Percentiles rank a stretch among this genome's conserved stretches.
phyloP scores from a whole-genome alignment of 2,329 filamentous ascomycete species.

The Byssothecium circinans region DNA sequence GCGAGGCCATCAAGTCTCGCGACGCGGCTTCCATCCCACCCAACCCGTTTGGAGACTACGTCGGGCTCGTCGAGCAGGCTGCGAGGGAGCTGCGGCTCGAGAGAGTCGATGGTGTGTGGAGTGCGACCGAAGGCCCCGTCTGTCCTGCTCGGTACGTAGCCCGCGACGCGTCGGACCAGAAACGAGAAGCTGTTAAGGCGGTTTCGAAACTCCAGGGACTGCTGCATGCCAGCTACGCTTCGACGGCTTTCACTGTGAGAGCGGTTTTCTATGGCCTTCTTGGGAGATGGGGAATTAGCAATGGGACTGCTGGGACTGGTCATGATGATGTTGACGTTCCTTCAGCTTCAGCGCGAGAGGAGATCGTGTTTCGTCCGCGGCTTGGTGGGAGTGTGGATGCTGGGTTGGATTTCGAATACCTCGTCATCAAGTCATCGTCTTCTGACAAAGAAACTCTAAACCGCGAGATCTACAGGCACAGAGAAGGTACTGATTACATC shows the following conservation, averaged over 20 bases:
- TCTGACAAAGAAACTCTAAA: too few relatives aligned
- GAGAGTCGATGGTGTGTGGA: conserved; percentile 32
- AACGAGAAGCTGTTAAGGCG: conserved; percentile 46
- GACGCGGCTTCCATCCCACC: conserved; percentile 59
- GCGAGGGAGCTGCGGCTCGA: conserved; percentile 58
- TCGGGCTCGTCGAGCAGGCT: conserved; percentile 72
- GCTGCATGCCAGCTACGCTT: conserved; percentile 44
- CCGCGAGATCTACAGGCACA: too few relatives aligned
- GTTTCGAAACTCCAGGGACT: conserved; percentile 47
- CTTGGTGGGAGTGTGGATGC: background rate
- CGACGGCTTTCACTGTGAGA: conserved; percentile 56
- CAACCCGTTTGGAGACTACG: conserved; percentile 79
- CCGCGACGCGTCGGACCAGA: conserved; percentile 25
- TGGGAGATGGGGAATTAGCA: conserved; percentile 60
- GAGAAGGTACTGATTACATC: too few relatives aligned
- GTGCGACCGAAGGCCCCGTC: conserved; percentile 52
- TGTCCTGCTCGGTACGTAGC: conserved; percentile 32
- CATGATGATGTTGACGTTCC: background rate
- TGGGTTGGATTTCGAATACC: too few relatives aligned
- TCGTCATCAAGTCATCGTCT: too few relatives aligned
- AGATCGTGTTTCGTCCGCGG: conserved; percentile 3
- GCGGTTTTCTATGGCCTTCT: conserved; percentile 69
- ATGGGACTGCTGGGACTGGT: background rate
- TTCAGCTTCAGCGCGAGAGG: background rate
- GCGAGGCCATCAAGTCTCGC: conserved; percentile 9